phyloP scores from a whole-genome alignment of 2,329 filamentous ascomycete species.

The Apiospora koreana region DNA sequence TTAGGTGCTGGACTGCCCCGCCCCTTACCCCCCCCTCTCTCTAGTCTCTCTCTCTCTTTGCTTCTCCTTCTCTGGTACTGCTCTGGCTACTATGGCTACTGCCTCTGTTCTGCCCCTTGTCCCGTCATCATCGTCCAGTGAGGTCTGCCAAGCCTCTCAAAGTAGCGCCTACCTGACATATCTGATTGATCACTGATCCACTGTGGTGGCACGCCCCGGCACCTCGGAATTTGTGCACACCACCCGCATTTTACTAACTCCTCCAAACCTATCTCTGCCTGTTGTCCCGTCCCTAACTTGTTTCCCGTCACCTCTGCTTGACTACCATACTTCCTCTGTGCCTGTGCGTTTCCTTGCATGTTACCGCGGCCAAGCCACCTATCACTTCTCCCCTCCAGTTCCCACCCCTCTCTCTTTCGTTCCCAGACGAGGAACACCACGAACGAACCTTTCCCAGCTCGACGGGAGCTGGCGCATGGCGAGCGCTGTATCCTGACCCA shows the following conservation, averaged over 20 bases:
- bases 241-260: conserved; percentile 5
- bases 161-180: conserved; percentile 6
- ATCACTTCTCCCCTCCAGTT: not conserved
- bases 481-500: conserved; percentile 10
- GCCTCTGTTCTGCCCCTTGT: not conserved
- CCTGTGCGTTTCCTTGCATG: conserved; percentile 6
- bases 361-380: conserved; percentile 2
- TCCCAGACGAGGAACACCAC: not conserved
- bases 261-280: conserved; percentile 8
- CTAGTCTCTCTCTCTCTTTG: too few species aligned
- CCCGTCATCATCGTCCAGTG: conserved; percentile 4
- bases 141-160: conserved; percentile 1
- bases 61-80: too few species aligned
- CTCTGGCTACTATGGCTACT: too few species aligned
- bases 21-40: not conserved
- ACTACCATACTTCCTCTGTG: conserved; percentile 1
- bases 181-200: conserved; percentile 10
- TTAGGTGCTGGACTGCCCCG: not conserved
- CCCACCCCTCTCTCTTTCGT: not conserved
- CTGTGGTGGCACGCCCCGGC: conserved; percentile 8
- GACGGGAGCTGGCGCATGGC: conserved; percentile 11
- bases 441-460: conserved; percentile 5
- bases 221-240: conserved; percentile 9
- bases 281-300: not conserved
- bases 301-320: conserved; percentile 4